A percentile compares a stretch with the other conserved stretches of the same genome.
Conservation (phyloP, 495 filamentous ascomycete genomes). For the Podospora australis region DNA sequence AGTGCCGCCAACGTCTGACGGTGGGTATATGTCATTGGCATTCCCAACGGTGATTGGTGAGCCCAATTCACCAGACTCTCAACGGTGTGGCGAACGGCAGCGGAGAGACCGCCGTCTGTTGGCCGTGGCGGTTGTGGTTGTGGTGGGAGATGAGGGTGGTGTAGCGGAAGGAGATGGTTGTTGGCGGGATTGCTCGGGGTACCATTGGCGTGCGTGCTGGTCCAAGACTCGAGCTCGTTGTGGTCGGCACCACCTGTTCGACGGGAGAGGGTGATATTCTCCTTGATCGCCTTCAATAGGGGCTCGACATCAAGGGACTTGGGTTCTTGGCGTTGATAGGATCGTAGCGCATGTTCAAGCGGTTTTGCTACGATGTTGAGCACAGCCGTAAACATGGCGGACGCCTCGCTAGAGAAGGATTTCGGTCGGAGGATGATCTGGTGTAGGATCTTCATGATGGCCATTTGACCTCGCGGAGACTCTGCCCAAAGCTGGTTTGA, state of each 20-base stretch:
- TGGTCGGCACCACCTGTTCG: conserved; percentile 59
- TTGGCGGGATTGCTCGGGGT: not conserved
- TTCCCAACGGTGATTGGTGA: conserved; percentile 53
- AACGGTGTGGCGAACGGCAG: conserved; percentile 58
- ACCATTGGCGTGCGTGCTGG: conserved; percentile 27
- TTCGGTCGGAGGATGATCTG: conserved; percentile 67
- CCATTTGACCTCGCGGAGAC: conserved; percentile 40
- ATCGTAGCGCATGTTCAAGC: conserved; percentile 67
- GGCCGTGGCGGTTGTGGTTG: too few relatives aligned
- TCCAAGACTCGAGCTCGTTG: conserved; percentile 74
- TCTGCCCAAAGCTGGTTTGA: conserved; percentile 72
- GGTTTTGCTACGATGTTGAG: conserved; percentile 74
- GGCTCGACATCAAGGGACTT: conserved; percentile 64
- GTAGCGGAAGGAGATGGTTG: not conserved
- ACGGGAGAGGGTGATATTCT: conserved; percentile 57
- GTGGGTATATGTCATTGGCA: conserved; percentile 73
- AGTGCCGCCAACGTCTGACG: conserved; percentile 61
- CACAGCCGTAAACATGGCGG: conserved; percentile 73
- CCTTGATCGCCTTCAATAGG: conserved; percentile 61
- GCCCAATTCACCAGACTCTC: conserved; percentile 69
- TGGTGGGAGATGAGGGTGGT: not conserved
- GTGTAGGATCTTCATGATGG: conserved; percentile 69
- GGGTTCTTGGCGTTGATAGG: conserved; percentile 63
- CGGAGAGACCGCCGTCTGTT: conserved; percentile 55
- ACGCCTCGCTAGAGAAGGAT: conserved; percentile 73